Evolutionary conservation across 805 yeast genomes (phyloP).

Genomic region (Candida stauntonica): DNA sequence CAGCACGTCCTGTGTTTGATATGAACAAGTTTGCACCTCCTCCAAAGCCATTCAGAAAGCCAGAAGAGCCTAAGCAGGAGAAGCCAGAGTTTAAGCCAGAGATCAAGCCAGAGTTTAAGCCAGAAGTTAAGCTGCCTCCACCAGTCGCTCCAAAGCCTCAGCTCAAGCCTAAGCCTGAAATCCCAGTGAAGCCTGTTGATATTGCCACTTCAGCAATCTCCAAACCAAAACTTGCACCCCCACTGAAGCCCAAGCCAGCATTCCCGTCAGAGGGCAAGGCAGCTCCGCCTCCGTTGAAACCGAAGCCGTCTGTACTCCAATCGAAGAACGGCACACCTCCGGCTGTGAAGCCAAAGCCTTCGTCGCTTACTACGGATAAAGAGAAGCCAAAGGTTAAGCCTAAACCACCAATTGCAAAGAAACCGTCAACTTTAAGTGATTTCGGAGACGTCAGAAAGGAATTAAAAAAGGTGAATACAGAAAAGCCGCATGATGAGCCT

Average conservation of each 20-base stretch:
- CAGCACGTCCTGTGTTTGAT: conserved; percentile 5
- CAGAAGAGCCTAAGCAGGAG: conserved; percentile 7
- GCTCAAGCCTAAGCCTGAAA: too few relatives aligned
- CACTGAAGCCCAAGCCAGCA: neutral
- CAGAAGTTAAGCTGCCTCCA: too few relatives aligned
- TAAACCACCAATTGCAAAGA: conserved; percentile 6
- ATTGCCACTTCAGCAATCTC: too few relatives aligned
- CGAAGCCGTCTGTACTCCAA: neutral
- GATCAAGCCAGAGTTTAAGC: conserved; percentile 2
- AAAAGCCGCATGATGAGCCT: conserved; percentile 5
- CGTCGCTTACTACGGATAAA: too few relatives aligned
- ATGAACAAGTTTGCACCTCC: conserved; percentile 18
- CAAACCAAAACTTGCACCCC: conserved; percentile 1
- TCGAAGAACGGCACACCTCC: conserved; percentile 1
- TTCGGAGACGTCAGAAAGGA: too few relatives aligned
- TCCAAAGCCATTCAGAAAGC: conserved; percentile 21
- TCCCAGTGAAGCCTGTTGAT: too few relatives aligned
- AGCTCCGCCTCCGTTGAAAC: conserved; percentile 1
- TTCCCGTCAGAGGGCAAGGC: neutral
- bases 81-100: too few relatives aligned
- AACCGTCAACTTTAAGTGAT: too few relatives aligned
- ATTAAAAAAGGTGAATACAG: too few relatives aligned
- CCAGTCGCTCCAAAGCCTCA: neutral
- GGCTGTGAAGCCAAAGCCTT: neutral
- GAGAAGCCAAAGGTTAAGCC: neutral